These are phyloP conservation scores for Fistulifera solaris DNA, from an alignment of 108 stramenopile genomes.

Conservation along the genomic window DNA sequence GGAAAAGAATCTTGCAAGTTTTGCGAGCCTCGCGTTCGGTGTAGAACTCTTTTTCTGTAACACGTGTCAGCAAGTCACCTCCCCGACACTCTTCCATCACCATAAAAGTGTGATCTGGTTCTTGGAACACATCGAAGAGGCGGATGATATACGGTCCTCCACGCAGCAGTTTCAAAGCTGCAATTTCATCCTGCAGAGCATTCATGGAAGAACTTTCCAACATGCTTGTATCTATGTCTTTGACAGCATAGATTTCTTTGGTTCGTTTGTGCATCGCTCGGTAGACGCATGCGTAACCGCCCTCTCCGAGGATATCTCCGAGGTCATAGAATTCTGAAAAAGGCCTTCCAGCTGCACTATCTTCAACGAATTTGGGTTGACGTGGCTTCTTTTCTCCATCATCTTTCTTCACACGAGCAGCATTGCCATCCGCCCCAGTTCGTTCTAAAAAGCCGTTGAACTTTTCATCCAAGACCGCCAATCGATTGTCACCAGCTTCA, in stretches of 20 bases:
- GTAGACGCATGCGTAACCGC: slow-evolving; percentile 56
- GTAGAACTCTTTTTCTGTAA: slow-evolving; percentile 88
- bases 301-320: slow-evolving; percentile 56
- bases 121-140: slow-evolving; percentile 66
- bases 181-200: slow-evolving; percentile 52
- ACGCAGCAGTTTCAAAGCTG: slow-evolving; percentile 42
- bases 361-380: slow-evolving; percentile 17
- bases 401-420: slow-evolving; percentile 2
- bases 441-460: slow-evolving; percentile 15
- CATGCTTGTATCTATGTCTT: slow-evolving; percentile 39
- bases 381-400: background rate
- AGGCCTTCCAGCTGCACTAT: slow-evolving; percentile 25
- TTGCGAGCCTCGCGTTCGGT: slow-evolving; percentile 93
- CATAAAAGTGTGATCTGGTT: slow-evolving; percentile 43
- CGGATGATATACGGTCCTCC: slow-evolving; percentile 81
- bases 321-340: slow-evolving; percentile 26
- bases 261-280: slow-evolving; percentile 37
- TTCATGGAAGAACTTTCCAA: slow-evolving; percentile 20
- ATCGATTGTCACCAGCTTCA: slow-evolving; percentile 9
- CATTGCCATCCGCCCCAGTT: background rate
- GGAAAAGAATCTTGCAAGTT: slow-evolving; percentile 70
- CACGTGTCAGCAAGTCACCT: slow-evolving; percentile 89
- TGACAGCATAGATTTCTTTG: slow-evolving; percentile 39
- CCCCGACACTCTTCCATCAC: slow-evolving; percentile 72
- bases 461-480: slow-evolving; percentile 12